Base-by-base conservation (phyloP, 768 basidiomycete genomes). In the Panaeolus papilionaceus region DNA sequence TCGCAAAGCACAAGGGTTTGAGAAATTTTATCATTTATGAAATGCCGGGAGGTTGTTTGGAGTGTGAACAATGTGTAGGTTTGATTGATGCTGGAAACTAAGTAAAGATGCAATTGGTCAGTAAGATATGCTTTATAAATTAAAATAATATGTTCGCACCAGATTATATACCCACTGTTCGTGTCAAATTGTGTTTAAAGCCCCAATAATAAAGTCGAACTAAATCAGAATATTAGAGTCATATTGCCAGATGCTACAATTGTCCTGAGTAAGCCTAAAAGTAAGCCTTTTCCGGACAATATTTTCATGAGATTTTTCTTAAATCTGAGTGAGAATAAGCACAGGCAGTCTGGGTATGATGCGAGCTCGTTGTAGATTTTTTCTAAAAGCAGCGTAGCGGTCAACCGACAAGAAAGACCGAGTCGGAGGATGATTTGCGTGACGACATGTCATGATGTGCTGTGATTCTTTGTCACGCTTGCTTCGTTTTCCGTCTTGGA, bases 61-160 rank as follows among this genome's bases (percentile, higher is more conserved):
- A 58, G 54, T 58, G 54, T 58, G 54, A 58, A 58, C 28, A 33
- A 14, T 37, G 33, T 58, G 6, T 28, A 33, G 33, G 11, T 28
- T 33, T 58, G 54, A 58, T 33, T 58, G 54, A 58, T 58, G 54
- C 54, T 58, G n/a, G 26, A 58, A 58, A 58, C 12, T 58, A 58
- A 33, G 16, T 58, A 28, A 58, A 33, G 26, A 28, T 51, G 28
- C 14, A 33, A 23, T 7, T 58, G 26, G n/a, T 37, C 37, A 18
- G 14, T 28, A 33, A 47, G 8, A 37, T 58, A 58, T 4, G 14
- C 8, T 26, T 49, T 49, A 49, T 23, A 9, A 23, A 49, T 49
- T n/a, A 49, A 49, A 49, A 49, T 23, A 49, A 49, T 23, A 9
- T 26, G 10, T 49, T 49, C 47, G 23, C 47, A 49, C 47, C 47